Evolutionary conservation across 1,284 basidiomycete genomes (phyloP), one percentile per base, ranked within the genome.

Genomic region (Cutaneotrichosporon arboriforme): DNA sequence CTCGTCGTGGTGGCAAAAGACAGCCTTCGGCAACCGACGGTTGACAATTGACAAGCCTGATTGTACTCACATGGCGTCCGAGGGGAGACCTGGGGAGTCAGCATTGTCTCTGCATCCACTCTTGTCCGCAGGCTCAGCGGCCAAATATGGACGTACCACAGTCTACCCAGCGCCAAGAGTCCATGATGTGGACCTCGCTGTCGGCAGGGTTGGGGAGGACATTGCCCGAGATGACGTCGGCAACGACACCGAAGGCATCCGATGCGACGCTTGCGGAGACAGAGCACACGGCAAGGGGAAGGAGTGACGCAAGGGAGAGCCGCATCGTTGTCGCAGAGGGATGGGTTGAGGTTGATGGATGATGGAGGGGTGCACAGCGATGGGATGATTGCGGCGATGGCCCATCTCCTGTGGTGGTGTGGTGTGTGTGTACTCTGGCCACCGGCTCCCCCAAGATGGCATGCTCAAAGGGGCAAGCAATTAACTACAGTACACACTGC

Each of bases 131-230:
- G n/a, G n/a, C n/a, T n/a, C n/a, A n/a, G n/a, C n/a, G n/a, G n/a
- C n/a, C 23, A 37, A 8, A 13, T 15, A 12, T 12, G n/a, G 14
- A 67, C 71, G 49, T 55, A 74, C 74, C 74, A 56, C 74, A 76
- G 60, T 76, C 72, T n/a, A 65, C 62, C 55, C 68, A 76, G 44
- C 64, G 64, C 74, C 74, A 76, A 9, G 63, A 61, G 51, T 69
- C 69, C 57, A 67, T 65, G 10, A 64, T 70, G 54, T 64, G 63
- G 18, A 74, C 60, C 15, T 60, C 57, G 1, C 63, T 68, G 48
- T 52, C 63, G 45, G 64, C 23, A 5, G 50, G 38, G 33, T 17
- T 22, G 15, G 36, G 34, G 10, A 31, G 26, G 5, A 26, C 33
- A 14, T 37, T 62, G 45, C 46, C 52, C 31, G 59, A 61, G 51